These are phyloP conservation scores for Leccinellum rugosiceps DNA, from an alignment of 768 basidiomycete species.

Conservation along the genomic window DNA sequence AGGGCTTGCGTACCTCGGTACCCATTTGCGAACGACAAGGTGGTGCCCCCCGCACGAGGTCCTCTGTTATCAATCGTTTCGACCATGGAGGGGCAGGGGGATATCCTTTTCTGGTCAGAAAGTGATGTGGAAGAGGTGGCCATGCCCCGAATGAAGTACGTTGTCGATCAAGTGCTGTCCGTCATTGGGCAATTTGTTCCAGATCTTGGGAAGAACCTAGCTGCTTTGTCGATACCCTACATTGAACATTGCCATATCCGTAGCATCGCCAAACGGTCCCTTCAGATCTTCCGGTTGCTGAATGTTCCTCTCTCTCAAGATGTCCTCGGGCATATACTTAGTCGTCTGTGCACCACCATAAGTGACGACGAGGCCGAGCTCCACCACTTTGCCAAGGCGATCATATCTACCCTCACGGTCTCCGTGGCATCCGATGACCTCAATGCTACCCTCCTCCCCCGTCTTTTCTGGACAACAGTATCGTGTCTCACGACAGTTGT, in stretches of 20 bases:
- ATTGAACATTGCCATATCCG: conserved; percentile 86
- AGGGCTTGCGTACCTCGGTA: conserved; percentile 81
- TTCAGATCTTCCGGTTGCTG: conserved; percentile 86
- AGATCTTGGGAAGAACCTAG: conserved; percentile 72
- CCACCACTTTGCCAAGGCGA: conserved; percentile 79
- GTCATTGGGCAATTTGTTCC: conserved; percentile 70
- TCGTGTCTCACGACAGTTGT: conserved; percentile 82
- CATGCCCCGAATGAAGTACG: conserved; percentile 62
- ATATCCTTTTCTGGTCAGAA: conserved; percentile 66
- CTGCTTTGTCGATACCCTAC: conserved; percentile 76
- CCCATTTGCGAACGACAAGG: conserved; percentile 64
- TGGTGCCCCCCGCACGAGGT: conserved; percentile 43
- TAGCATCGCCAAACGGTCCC: conserved; percentile 79
- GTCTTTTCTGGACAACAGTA: conserved; percentile 82
- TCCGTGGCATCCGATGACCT: conserved; percentile 55
- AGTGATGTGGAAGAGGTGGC: conserved; percentile 55
- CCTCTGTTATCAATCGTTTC: conserved; percentile 50
- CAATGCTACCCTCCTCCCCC: conserved; percentile 63
- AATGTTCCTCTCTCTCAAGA: conserved; percentile 66
- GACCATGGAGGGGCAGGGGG: conserved; percentile 56
- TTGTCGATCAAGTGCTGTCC: conserved; percentile 63
- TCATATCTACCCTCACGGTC: conserved; percentile 70
- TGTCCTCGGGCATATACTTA: conserved; percentile 76
- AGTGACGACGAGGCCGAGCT: conserved; percentile 74
- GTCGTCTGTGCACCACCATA: conserved; percentile 80